phyloP scores from a whole-genome alignment of 1,284 basidiomycete genomes.

The Gymnopus androsaceus region DNA sequence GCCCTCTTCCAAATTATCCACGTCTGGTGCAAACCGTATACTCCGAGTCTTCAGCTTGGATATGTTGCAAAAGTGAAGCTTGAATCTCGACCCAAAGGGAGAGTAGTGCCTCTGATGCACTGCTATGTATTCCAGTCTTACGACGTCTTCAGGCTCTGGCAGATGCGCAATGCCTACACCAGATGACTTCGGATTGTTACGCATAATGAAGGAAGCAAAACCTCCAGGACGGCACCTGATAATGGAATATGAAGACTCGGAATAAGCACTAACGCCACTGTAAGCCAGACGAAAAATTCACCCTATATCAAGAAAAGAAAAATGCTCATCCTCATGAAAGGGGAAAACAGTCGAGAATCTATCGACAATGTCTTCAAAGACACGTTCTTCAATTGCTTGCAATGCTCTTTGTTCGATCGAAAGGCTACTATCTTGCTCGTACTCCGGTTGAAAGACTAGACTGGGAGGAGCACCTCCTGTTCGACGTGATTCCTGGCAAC shows the following conservation, averaged over 20 bases:
- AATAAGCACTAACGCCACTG: background rate
- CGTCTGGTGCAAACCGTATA: background rate
- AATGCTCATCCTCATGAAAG: background rate
- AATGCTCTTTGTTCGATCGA: background rate
- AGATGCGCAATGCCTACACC: conserved; percentile 32
- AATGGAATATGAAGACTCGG: background rate
- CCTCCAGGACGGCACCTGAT: conserved; percentile 36
- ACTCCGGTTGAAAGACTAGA: background rate
- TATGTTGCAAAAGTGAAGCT: conserved; percentile 28
- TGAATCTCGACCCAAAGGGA: conserved; percentile 20
- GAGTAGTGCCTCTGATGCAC: background rate
- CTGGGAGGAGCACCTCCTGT: background rate
- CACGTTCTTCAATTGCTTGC: background rate
- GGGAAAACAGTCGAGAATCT: background rate
- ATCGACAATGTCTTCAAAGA: conserved; percentile 1
- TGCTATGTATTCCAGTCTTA: conserved; percentile 24
- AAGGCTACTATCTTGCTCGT: no score
- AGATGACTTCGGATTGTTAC: conserved; percentile 25
- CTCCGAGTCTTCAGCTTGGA: conserved; percentile 19
- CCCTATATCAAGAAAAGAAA: conserved; percentile 6
- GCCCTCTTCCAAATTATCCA: no score
- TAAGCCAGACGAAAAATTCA: background rate
- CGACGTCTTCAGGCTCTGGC: conserved; percentile 26
- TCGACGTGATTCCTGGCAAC: background rate
- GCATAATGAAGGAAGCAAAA: conserved; percentile 34